Conservation (phyloP, 2,329 filamentous ascomycete genomes). For the Cercospora zeina region DNA sequence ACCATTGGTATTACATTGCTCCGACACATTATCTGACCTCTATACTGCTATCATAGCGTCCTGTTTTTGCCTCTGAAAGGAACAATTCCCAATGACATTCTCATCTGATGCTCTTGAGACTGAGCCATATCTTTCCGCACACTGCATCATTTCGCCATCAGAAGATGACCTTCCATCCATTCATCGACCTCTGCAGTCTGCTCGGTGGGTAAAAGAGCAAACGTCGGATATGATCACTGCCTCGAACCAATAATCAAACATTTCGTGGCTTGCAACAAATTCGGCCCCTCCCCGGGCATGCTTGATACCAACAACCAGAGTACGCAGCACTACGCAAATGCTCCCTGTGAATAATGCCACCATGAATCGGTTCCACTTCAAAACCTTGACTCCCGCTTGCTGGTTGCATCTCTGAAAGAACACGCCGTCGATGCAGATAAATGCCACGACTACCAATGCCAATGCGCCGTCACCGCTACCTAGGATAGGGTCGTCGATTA, state of each 20-base stretch:
- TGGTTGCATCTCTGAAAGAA: constrained; percentile 49
- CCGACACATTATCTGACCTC: no score
- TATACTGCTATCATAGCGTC: background rate
- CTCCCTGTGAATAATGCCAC: constrained; percentile 45
- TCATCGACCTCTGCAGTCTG: constrained; percentile 15
- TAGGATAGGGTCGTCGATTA: no score
- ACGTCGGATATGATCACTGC: constrained; percentile 43
- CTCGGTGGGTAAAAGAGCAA: constrained; percentile 25
- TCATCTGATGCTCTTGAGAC: background rate
- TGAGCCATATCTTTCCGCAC: background rate
- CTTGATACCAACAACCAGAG: constrained; percentile 52
- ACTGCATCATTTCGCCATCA: background rate
- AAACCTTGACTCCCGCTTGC: constrained; percentile 23
- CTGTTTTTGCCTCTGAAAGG: background rate
- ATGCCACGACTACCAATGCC: constrained; percentile 58
- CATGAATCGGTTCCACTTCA: constrained; percentile 42
- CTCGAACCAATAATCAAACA: constrained; percentile 51
- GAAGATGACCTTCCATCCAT: background rate
- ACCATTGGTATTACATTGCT: background rate
- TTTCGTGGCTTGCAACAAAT: constrained; percentile 47
- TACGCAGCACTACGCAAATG: constrained; percentile 49
- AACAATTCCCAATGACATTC: background rate
- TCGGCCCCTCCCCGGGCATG: constrained; percentile 49
- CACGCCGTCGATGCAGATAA: constrained; percentile 51
- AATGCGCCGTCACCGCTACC: no score